Evolutionary conservation across 2,329 filamentous ascomycete species (phyloP).

Genomic region (Aspergillus alliaceus): DNA sequence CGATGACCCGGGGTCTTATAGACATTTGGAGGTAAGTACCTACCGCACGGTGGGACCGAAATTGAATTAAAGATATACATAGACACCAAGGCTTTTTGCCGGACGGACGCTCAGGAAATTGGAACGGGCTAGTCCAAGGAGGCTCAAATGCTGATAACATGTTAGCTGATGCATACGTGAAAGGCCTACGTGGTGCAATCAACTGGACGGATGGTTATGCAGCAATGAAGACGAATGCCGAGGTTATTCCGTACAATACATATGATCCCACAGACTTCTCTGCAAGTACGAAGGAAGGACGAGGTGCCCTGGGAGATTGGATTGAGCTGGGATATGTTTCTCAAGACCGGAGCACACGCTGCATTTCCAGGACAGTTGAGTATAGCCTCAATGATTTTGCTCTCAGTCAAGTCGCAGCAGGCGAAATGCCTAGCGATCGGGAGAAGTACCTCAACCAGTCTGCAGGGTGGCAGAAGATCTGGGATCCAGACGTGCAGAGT

Average conservation of each 20-base stretch:
- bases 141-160: slow-evolving; percentile 72
- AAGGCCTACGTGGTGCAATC: slow-evolving; percentile 62
- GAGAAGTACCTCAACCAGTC: slow-evolving; percentile 62
- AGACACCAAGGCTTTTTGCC: slow-evolving; percentile 59
- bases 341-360: slow-evolving; percentile 57
- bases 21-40: slow-evolving; percentile 63
- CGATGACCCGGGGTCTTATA: slow-evolving; percentile 65
- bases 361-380: slow-evolving; percentile 66
- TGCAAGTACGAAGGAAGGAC: slow-evolving; percentile 66
- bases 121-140: slow-evolving; percentile 62
- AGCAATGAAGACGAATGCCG: slow-evolving; percentile 67
- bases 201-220: slow-evolving; percentile 65
- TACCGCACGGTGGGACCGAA: not conserved
- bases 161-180: slow-evolving; percentile 70
- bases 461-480: slow-evolving; percentile 71
- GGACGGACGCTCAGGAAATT: slow-evolving; percentile 67
- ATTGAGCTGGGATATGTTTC: slow-evolving; percentile 63
- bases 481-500: slow-evolving; percentile 59
- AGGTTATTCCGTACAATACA: slow-evolving; percentile 63
- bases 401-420: slow-evolving; percentile 53
- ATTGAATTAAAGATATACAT: not conserved
- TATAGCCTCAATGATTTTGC: slow-evolving; percentile 68
- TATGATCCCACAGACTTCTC: slow-evolving; percentile 54
- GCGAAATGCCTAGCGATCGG: slow-evolving; percentile 49
- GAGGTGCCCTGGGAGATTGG: slow-evolving; percentile 70